Percentiles rank a stretch among this genome's conserved stretches.
Evolutionary conservation across 2,329 filamentous ascomycete genomes (phyloP).

Genomic region (Aspergillus sp.): DNA sequence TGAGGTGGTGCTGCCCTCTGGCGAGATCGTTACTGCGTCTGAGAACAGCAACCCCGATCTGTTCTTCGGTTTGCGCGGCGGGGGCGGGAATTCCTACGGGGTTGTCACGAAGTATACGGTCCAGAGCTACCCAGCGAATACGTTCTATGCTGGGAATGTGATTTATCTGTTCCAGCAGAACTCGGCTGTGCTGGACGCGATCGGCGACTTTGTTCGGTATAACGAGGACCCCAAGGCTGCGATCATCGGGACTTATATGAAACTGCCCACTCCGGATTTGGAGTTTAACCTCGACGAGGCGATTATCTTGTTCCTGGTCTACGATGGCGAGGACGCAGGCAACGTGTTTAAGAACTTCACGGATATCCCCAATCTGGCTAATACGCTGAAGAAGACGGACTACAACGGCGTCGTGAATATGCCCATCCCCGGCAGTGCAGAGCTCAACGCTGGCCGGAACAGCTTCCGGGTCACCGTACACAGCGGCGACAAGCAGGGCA

Average conservation of each 20-base stretch:
- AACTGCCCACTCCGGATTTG: constrained; percentile 2
- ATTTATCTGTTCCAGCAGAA: constrained; percentile 10
- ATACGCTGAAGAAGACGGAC: background rate
- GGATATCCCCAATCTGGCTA: constrained; percentile 1
- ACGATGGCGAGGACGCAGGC: constrained; percentile 2
- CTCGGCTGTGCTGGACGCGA: background rate
- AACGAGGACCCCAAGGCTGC: constrained; percentile 12
- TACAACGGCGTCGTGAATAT: constrained; percentile 9
- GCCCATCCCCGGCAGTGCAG: constrained; percentile 5
- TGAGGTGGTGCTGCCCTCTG: constrained; percentile 54
- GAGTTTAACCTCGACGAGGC: constrained; percentile 8
- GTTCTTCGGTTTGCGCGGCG: constrained; percentile 62
- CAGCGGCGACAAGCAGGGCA: background rate
- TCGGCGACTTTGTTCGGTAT: constrained; percentile 4
- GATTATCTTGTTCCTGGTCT: constrained; percentile 9
- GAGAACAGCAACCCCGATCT: constrained; percentile 53
- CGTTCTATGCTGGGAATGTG: constrained; percentile 5
- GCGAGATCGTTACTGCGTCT: constrained; percentile 51
- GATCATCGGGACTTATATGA: constrained; percentile 12
- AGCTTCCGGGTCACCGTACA: constrained; percentile 10
- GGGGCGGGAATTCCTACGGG: constrained; percentile 61
- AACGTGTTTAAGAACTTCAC: constrained; percentile 6
- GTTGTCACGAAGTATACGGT: constrained; percentile 42
- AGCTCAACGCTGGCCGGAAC: constrained; percentile 3
- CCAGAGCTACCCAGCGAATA: constrained; percentile 1